These are phyloP conservation scores for Mucor racemosus DNA, from an alignment of 371 early-diverging fungal genomes.

Conservation along the genomic window DNA sequence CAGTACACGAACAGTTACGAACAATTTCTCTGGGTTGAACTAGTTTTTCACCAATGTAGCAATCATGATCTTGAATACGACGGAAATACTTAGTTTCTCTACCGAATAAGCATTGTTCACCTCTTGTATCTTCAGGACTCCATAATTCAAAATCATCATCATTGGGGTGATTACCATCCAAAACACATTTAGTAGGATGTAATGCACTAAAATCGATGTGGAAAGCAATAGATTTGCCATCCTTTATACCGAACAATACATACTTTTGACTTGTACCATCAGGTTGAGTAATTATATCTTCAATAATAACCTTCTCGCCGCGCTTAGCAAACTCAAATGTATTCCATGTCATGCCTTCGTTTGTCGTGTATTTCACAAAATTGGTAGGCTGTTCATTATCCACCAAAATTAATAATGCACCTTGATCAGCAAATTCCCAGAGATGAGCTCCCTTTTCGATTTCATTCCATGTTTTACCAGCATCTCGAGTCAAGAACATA, in stretches of 20 bases:
- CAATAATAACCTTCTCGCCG: constrained; percentile 58
- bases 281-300: constrained; percentile 74
- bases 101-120: constrained; percentile 74
- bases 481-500: constrained; percentile 87
- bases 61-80: constrained; percentile 73
- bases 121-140: constrained; percentile 60
- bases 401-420: constrained; percentile 72
- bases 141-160: constrained; percentile 84
- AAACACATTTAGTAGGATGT: constrained; percentile 65
- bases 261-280: constrained; percentile 75
- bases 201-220: constrained; percentile 81
- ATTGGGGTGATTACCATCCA: constrained; percentile 48
- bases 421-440: constrained; percentile 90
- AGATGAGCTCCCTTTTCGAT: constrained; percentile 76
- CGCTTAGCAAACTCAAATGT: constrained; percentile 57
- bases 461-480: constrained; percentile 78
- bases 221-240: constrained; percentile 56
- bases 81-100: constrained; percentile 78
- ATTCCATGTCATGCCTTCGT: constrained; percentile 70
- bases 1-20: constrained; percentile 77
- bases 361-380: constrained; percentile 64
- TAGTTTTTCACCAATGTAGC: constrained; percentile 80
- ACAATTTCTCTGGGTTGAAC: constrained; percentile 61
- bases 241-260: constrained; percentile 64
- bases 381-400: constrained; percentile 81